Evolutionary conservation across 805 yeast genomes (phyloP), one percentile per base, ranked within the genome.

Genomic region (Metschnikowia aberdeeniae): DNA sequence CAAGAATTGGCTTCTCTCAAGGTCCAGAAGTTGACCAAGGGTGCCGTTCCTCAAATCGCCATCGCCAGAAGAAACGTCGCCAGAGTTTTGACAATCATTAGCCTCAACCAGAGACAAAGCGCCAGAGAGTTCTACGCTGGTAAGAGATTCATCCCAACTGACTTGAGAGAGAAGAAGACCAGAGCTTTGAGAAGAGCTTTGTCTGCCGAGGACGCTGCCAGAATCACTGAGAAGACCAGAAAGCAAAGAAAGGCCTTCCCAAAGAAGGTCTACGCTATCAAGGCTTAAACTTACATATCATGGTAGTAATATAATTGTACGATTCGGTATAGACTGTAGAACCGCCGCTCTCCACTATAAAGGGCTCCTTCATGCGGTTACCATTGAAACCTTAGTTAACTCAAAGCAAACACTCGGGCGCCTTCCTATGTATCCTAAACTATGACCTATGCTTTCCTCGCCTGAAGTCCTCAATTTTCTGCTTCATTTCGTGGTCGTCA

Each of bases 131-230:
- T 87, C 82, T 90, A 90, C 92, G 81, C 82, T 62, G 93, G 89
- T 74, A 85, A 87, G 84, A 90, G 89, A 79, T 86, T 82, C 84
- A 80, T 82, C 75, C 98, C 99, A 81, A 90, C 92, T 82, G 97
- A 90, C 75, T 83, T 93, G 79, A 92, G 98, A 81, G 96, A 89
- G 66, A 93, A 93, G 92, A 88, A 93, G 86, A 93, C 99, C 77
- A 92, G 98, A 85, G 98, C 99, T 75, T 78, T 92, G 77, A 92
- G 99, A 87, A 87, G 98, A 83, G 82, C 84, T 71, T 82, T 93
- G 71, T 82, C 97, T 75, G 80, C 85, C 70, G 74, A 75, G 75
- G 97, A 93, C 80, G 84, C 87, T 72, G 68, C 80, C 64, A 77
- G 77, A 72, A 75, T 77, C 72, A 92, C 98, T 68, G 85, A 76